Percentiles rank a stretch among this genome's conserved stretches.
Evolutionary conservation across 106 monocot genomes (phyloP).

Genomic region (Dendrobium officinale): DNA sequence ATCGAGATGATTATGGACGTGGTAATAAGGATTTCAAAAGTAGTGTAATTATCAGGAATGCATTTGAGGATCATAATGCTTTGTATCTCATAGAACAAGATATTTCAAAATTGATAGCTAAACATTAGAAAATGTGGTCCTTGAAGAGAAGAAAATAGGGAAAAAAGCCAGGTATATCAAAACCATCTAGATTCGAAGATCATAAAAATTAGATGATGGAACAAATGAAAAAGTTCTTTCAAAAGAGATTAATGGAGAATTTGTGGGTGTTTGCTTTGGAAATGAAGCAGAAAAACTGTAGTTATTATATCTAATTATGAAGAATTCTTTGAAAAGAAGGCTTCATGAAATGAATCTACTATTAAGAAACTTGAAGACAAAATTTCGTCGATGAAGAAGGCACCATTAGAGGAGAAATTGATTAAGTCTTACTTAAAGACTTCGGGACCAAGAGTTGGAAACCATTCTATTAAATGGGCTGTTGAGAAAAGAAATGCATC

Average conservation of each 20-base stretch:
- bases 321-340: not conserved
- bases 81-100: conserved; percentile 4
- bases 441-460: conserved; percentile 18
- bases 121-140: conserved; percentile 27
- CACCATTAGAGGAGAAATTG: conserved; percentile 2
- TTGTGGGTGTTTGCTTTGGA: not conserved
- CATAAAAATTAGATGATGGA: not conserved
- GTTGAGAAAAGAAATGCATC: conserved; percentile 23
- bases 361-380: conserved; percentile 3
- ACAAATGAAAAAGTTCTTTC: not conserved
- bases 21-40: conserved; percentile 35
- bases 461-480: conserved; percentile 68
- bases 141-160: conserved; percentile 16
- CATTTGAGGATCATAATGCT: conserved; percentile 8
- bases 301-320: not conserved
- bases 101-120: conserved; percentile 37
- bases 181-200: conserved; percentile 17
- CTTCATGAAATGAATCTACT: not conserved
- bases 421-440: conserved; percentile 64
- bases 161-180: conserved; percentile 15
- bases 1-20: not conserved
- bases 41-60: conserved; percentile 31
- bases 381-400: conserved; percentile 6
- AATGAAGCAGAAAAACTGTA: not conserved
- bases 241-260: not conserved